Base-by-base conservation (phyloP, 2,329 filamentous ascomycete genomes). In the Orbilia quercus region DNA sequence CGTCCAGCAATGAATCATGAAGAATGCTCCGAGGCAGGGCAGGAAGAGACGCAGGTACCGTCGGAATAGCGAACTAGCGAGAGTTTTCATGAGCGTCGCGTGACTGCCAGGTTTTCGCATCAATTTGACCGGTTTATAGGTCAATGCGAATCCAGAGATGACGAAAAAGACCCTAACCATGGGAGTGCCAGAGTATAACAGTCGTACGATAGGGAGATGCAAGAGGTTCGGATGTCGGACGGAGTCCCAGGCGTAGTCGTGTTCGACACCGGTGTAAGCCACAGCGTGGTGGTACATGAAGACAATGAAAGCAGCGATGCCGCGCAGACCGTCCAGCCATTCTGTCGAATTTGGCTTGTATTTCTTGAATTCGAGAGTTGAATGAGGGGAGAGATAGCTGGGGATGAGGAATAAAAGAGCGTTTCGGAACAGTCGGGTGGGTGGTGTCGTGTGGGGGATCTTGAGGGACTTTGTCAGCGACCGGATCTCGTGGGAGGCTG, bases 21-120 rank as follows among this genome's bases (percentile, higher is more conserved):
- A 81, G 0, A 83, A 82, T 28, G 82, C 82, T 7, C 81, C 80
- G 16, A 82, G 74, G 7, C 82, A 82, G 0, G 84, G 84, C 5
- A 83, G 79, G 74, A 83, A 84, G 0, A 85, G 80, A 11, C 84
- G 80, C 12, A 84, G 78, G 2, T 82, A 81, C 14, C 84, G 80
- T 36, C 84, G 81, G 72, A 85, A 84, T 5, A 82, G 80, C 2
- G 83, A 83, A 2, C 83, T 84, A 0, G 82, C 80, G 2, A 85
- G 79, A 1, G 81, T 80, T 2, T 79, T 78, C 53, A 72, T 65
- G 25, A 72, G 40, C 7, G 38, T n/a, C 2, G 31, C 67, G 1
- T 65, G 59, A 1, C 28, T 18, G 2, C 53, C 59, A 2, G 59
- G 38, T 14, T 60, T 65, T 51, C 67, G 45, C 67, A 65, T 72